These are phyloP conservation scores for Eimeria zaria DNA, from an alignment of 169 alveolate genomes.

Conservation along the genomic window DNA sequence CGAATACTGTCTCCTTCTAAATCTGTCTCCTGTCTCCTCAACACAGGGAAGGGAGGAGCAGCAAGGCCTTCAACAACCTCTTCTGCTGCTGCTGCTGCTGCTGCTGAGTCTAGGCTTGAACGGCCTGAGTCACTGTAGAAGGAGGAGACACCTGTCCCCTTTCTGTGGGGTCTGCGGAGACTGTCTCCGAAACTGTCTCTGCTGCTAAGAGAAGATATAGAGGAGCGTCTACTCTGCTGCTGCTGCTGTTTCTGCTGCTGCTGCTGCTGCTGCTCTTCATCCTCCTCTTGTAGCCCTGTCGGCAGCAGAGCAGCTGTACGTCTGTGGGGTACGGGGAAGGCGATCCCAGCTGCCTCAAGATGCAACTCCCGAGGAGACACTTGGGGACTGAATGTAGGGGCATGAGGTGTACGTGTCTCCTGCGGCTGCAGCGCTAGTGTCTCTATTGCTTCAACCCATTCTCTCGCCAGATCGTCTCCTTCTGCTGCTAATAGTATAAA, in stretches of 20 bases:
- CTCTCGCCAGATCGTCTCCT: conserved; percentile 1
- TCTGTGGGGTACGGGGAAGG: conserved; percentile 12
- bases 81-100: conserved; percentile 57
- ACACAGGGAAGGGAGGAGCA: not conserved
- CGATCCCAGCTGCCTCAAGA: not conserved
- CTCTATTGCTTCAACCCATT: conserved; percentile 63
- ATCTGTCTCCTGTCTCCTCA: not conserved
- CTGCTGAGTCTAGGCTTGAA: not conserved
- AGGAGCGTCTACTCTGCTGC: not conserved
- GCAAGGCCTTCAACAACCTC: not conserved
- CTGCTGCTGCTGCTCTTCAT: conserved; percentile 5
- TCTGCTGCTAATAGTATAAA: conserved; percentile 75
- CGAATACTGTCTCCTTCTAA: not conserved
- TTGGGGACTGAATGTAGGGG: not conserved
- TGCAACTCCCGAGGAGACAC: conserved; percentile 19
- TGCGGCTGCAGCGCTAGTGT: not conserved
- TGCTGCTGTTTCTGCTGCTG: conserved; percentile 37
- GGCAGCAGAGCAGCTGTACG: conserved; percentile 34
- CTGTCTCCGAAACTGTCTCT: not conserved
- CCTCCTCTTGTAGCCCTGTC: not conserved
- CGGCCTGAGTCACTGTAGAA: not conserved
- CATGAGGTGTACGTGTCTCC: not conserved
- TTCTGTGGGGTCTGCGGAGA: not conserved
- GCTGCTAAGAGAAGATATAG: not conserved
- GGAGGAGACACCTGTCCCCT: not conserved